Percentiles rank a stretch among this genome's conserved stretches.
These are phyloP conservation scores for Ophiostoma tasmaniense DNA, from an alignment of 2,329 filamentous ascomycete genomes.

Conservation along the genomic window DNA sequence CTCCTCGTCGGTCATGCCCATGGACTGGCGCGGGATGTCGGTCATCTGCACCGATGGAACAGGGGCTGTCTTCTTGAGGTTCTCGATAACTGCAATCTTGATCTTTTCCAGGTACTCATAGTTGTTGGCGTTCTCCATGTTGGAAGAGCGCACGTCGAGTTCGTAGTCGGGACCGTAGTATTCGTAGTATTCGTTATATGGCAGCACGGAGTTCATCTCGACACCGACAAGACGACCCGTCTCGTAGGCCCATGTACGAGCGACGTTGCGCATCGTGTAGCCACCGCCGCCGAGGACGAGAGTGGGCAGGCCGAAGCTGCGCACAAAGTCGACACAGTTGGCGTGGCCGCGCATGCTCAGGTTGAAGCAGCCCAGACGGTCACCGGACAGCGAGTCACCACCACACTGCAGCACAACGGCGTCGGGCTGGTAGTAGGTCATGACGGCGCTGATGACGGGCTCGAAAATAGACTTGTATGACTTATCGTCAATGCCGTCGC, in stretches of 20 bases:
- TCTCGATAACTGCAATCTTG: conserved; percentile 72
- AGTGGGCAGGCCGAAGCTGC: conserved; percentile 73
- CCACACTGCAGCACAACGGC: conserved; percentile 95
- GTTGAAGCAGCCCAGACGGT: conserved; percentile 93
- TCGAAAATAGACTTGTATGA: conserved; percentile 90
- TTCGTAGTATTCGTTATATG: conserved; percentile 96
- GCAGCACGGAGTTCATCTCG: conserved; percentile 71
- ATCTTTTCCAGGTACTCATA: conserved; percentile 74
- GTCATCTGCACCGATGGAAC: conserved; percentile 89
- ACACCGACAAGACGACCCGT: conserved; percentile 82
- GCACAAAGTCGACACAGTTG: conserved; percentile 87
- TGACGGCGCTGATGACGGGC: conserved; percentile 76
- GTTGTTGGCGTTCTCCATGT: conserved; percentile 86
- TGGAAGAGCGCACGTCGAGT: conserved; percentile 79
- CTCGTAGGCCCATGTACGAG: conserved; percentile 94
- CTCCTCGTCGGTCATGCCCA: conserved; percentile 58
- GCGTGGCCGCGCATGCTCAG: conserved; percentile 94
- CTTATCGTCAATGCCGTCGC: conserved; percentile 82
- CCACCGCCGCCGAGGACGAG: conserved; percentile 93
- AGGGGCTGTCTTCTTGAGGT: conserved; percentile 75
- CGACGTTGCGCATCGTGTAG: conserved; percentile 95
- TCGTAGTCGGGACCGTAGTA: conserved; percentile 90
- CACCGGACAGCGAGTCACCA: conserved; percentile 87
- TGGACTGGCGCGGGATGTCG: conserved; percentile 56
- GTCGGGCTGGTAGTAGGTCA: conserved; percentile 79